A percentile compares a stretch with the other conserved stretches of the same genome.
phyloP scores from a whole-genome alignment of 2,329 filamentous ascomycete species.

The Calcarisporium arbuscula region DNA sequence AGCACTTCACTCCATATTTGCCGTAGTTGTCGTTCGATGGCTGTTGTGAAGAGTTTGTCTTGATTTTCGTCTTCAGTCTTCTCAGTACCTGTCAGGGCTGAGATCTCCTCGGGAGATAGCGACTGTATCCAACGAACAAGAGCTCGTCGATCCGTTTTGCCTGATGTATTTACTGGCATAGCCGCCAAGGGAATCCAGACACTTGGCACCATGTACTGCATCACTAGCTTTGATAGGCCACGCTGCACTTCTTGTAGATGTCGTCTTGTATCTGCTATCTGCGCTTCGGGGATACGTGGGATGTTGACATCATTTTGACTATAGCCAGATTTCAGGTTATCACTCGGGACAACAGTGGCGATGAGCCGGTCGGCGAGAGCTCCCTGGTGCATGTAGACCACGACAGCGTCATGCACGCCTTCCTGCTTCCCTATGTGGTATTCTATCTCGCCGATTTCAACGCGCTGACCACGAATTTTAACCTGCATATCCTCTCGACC shows the following conservation, averaged over 20 bases:
- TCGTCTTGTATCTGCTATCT: too few relatives aligned
- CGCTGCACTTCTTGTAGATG: background rate
- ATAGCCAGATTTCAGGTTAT: background rate
- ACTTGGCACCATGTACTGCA: slow-evolving; percentile 13
- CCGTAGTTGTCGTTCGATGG: slow-evolving; percentile 12
- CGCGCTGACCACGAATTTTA: slow-evolving; percentile 48
- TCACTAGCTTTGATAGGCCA: slow-evolving; percentile 2
- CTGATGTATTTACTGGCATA: slow-evolving; percentile 9
- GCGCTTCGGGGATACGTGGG: background rate
- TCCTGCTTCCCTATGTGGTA: slow-evolving; percentile 7
- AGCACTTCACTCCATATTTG: slow-evolving; percentile 33
- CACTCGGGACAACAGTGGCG: background rate
- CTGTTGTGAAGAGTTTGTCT: too few relatives aligned
- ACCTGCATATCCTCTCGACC: slow-evolving; percentile 50
- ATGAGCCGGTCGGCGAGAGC: slow-evolving; percentile 2
- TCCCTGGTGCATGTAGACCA: slow-evolving; percentile 3
- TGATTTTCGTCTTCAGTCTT: too few relatives aligned
- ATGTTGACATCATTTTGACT: slow-evolving; percentile 1
- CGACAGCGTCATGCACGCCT: background rate
- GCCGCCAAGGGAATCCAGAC: slow-evolving; percentile 9
- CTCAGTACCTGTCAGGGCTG: too few relatives aligned
- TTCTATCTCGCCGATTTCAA: slow-evolving; percentile 33
- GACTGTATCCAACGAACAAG: too few relatives aligned
- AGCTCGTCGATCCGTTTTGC: slow-evolving; percentile 12
- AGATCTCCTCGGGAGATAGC: too few relatives aligned